Evolutionary conservation across 1,284 basidiomycete species (phyloP).

Genomic region (Ceratobasidium theobromae): DNA sequence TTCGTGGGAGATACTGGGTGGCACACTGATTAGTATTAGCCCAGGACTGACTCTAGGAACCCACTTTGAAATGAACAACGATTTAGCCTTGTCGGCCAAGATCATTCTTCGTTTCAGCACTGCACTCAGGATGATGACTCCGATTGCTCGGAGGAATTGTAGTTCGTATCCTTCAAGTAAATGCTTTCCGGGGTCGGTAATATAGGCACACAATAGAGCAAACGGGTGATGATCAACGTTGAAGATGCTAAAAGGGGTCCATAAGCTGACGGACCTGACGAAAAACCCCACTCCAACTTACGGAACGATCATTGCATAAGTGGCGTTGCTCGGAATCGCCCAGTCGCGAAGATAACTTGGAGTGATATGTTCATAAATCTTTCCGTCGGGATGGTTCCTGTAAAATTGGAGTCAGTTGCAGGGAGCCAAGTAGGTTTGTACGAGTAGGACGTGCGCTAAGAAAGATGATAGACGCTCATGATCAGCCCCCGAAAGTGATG

Average conservation of each 20-base stretch:
- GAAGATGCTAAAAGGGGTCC: conserved; percentile 80
- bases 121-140: conserved; percentile 92
- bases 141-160: conserved; percentile 87
- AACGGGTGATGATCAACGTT: conserved; percentile 90
- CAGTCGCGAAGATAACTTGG: conserved; percentile 77
- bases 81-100: conserved; percentile 90
- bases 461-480: conserved; percentile 73
- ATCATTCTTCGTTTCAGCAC: conserved; percentile 92
- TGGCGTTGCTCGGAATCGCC: conserved; percentile 68
- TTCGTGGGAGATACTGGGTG: conserved; percentile 86
- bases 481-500: conserved; percentile 64
- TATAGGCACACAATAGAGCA: conserved; percentile 88
- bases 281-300: not conserved
- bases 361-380: conserved; percentile 80
- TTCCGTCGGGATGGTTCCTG: conserved; percentile 74
- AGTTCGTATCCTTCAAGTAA: conserved; percentile 90
- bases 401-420: not conserved
- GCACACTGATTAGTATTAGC: conserved; percentile 39
- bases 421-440: not conserved
- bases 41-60: conserved; percentile 39
- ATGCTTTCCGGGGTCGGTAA: conserved; percentile 73
- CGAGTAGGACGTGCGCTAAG: conserved; percentile 46
- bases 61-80: conserved; percentile 86
- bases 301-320: conserved; percentile 77
- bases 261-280: no score